Base-by-base conservation (phyloP, 192 early-diverging fungal genomes). In the Coemansia sp. region DNA sequence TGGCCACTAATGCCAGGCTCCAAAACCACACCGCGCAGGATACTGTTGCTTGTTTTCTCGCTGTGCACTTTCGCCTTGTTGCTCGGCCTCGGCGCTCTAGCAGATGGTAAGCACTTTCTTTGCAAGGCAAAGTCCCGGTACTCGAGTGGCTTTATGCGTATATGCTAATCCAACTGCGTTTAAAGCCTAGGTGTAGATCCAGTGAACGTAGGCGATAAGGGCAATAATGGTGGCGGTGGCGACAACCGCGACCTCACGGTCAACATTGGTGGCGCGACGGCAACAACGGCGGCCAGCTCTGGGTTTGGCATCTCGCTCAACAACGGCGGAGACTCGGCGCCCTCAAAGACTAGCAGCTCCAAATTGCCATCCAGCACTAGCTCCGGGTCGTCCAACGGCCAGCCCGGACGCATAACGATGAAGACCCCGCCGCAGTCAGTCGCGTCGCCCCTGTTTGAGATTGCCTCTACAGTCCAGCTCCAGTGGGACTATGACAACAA, bases 331-430 rank as follows among this genome's bases (percentile, higher is more conserved):
- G 60, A 59, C 61, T 51, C 55, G 39, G 42, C 69, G 13, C 78
- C 78, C 2, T 76, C 78, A 42, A 81, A 81, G 34, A 69, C 72
- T 16, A 66, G 67, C 45, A 63, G 59, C 13, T 67, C 69, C 31
- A 81, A 65, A 34, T 66, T 65, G 26, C 68, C 73, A 21, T 63
- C 73, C 26, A 59, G 65, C 35, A 59, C 71, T 36, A 71, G 66
- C 63, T 69, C 69, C n/a, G 63, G 78, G 31, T 69, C 73, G 9
- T 75, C 73, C 28, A 81, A 82, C 69, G 79, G 79, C 51, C 79
- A 82, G 65, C 79, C 79, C 9, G 79, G 79, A 8, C 74, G 74
- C 39, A 82, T 82, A 20, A 69, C 71, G 14, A 82, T 82, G 75
- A 77, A 77, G 42, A 77, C 75, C 33, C 79, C 79, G 36, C 79